Base-by-base conservation (phyloP, 192 early-diverging fungal species). In the Phlyctochytrium planicorne region DNA sequence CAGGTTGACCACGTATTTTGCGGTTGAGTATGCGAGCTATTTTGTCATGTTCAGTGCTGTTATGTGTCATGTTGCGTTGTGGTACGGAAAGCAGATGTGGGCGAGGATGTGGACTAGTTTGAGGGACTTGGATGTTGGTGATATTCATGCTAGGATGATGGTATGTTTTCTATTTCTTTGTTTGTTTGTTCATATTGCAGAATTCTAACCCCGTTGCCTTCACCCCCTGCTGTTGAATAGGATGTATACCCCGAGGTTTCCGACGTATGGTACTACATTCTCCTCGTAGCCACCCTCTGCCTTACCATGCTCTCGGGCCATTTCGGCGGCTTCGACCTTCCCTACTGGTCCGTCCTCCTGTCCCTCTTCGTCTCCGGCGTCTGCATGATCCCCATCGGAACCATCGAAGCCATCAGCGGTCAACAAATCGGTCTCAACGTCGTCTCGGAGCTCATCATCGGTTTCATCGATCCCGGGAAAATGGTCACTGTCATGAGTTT, bases 401-500 rank as follows among this genome's bases (percentile, higher is more conserved):
- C 89, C 55, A 57, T 89, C 53, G 78, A 78, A 23, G 88, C 85
- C 33, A 78, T 90, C 61, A 75, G 85, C 34, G 83, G 82, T 62
- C 76, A 80, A 63, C 71, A 76, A 53, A 74, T 80, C 34, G 75
- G 76, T 50, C 71, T 87, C 30, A 87, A 85, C 56, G 80, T 90
- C 27, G 70, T 88, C 23, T 69, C 86, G 12, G 82, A 90, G 76
- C 71, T 86, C 24, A 71, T 90, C 30, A 80, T 80, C 63, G 87
- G 89, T 73, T 78, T 75, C 52, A 77, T 85, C 33, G 65, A 78
- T 52, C 86, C 89, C n/a, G 87, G 87, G 30, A 72, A 78, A 35
- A 83, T 85, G 3, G 78, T 87, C 27, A 79, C 75, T 24, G 84
- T 83, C 65, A 85, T 91, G 82, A 81, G 80, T 27, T 91, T 90